Evolutionary conservation across 768 basidiomycete species (phyloP), one percentile per base, ranked within the genome.

Genomic region (Terana coerulea): DNA sequence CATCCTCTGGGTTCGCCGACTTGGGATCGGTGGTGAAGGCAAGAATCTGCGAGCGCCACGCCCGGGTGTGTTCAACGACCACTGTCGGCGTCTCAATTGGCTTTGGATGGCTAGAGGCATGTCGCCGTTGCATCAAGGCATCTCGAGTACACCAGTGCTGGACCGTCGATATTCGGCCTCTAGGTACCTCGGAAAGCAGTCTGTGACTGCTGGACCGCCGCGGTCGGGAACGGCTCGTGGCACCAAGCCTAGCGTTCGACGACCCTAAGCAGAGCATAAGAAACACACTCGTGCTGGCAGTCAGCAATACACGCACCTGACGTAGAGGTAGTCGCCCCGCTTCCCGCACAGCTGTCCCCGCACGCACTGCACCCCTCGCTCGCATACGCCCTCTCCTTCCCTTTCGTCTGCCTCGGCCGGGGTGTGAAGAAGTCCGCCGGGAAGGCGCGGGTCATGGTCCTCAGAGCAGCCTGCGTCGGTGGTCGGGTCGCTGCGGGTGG

Each of bases 391-490:
- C 69, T 77, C 59, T 72, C 77, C 65, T 84, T 84, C 28, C 79
- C 80, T 60, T 80, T 84, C 46, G 62, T 67, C 48, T 69, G 71
- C 51, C 76, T 70, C 8, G 81, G 75, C 26, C 68, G 67, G 9
- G 84, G 83, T 2, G 73, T 77, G 58, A 81, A 83, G 64, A 83
- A 82, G 58, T 80, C 75, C 9, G 67, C 54, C 1, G 70, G 68
- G 17, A 80, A 56, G 17, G 71, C 49, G 15, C 64, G 63, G 46
- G 59, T 44, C 63, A 69, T 66, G 54, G 63, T 59, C 41, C 55
- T 57, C 36, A 67, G 53, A 40, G 67, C 59, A 47, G 64, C 54
- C 53, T 58, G 66, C 36, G 66, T 60, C 47, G 65, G 42, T 54
- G 62, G 56, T 47, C 51, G 59, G 47, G 59, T 60, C 50, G 59